A percentile compares a stretch with the other conserved stretches of the same genome.
These are phyloP conservation scores for Xylaria curta DNA, from an alignment of 495 filamentous ascomycete species.

Conservation along the genomic window DNA sequence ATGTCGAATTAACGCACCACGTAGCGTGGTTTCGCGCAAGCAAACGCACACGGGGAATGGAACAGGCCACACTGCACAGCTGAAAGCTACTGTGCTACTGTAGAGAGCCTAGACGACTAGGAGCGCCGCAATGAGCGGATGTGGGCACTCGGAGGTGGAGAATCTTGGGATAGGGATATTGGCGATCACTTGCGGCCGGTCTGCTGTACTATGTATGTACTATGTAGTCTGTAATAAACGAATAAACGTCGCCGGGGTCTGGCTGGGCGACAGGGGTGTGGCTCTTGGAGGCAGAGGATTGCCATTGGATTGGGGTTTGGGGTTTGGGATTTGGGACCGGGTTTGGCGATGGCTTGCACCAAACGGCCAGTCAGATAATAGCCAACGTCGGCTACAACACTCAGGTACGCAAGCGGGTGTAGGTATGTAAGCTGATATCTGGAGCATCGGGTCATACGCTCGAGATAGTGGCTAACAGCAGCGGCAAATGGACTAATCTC, in stretches of 20 bases:
- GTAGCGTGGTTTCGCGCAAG: slow-evolving; percentile 12
- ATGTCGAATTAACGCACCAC: slow-evolving; percentile 15
- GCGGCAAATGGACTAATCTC: background rate
- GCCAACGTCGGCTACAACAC: background rate
- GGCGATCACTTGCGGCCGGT: slow-evolving; percentile 18
- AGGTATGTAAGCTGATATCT: slow-evolving; percentile 10
- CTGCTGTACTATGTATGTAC: background rate
- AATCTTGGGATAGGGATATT: slow-evolving; percentile 15
- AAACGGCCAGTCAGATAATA: slow-evolving; percentile 6
- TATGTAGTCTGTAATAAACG: no score
- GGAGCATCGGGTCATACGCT: slow-evolving; percentile 13
- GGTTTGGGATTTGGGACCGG: background rate
- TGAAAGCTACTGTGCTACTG: no score
- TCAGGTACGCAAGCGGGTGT: background rate
- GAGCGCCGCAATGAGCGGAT: slow-evolving; percentile 7
- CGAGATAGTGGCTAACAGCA: background rate
- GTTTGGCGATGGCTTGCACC: background rate
- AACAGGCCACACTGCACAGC: slow-evolving; percentile 19
- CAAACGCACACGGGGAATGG: slow-evolving; percentile 1
- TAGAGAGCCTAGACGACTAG: background rate
- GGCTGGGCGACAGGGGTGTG: slow-evolving; percentile 15
- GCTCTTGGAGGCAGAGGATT: slow-evolving; percentile 7
- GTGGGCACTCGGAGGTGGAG: slow-evolving; percentile 25
- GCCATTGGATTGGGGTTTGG: slow-evolving; percentile 23
- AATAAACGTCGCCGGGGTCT: slow-evolving; percentile 19